Percentiles rank a stretch among this genome's conserved stretches.
phyloP scores from a whole-genome alignment of 1,284 basidiomycete species.

The Taiwanofungus camphoratus region DNA sequence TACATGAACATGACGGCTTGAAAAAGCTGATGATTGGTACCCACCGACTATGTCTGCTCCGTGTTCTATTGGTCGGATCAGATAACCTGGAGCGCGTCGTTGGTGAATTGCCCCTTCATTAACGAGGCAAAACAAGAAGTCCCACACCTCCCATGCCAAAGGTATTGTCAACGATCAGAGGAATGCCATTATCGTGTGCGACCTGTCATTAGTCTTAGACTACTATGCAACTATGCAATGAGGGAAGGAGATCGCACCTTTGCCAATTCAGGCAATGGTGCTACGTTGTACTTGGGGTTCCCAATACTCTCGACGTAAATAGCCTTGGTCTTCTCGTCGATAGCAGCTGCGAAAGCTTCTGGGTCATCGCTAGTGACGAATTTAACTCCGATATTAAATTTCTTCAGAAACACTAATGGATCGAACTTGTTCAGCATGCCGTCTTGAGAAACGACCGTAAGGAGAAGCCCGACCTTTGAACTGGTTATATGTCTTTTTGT shows the following conservation, averaged over 20 bases:
- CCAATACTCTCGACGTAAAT: constrained; percentile 82
- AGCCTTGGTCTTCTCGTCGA: constrained; percentile 74
- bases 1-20: not conserved
- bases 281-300: constrained; percentile 79
- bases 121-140: not conserved
- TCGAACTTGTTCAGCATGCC: not conserved
- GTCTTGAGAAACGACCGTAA: not conserved
- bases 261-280: constrained; percentile 68
- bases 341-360: constrained; percentile 64
- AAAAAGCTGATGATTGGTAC: constrained; percentile 15
- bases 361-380: constrained; percentile 65
- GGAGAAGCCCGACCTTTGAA: constrained; percentile 63
- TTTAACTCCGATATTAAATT: constrained; percentile 74
- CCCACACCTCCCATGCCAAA: constrained; percentile 78
- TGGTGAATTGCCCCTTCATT: not conserved
- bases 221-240: constrained; percentile 9
- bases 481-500: constrained; percentile 73
- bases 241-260: constrained; percentile 48
- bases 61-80: constrained; percentile 68
- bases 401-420: constrained; percentile 63
- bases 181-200: constrained; percentile 73
- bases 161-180: constrained; percentile 86
- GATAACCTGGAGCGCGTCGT: constrained; percentile 44
- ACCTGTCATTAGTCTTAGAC: constrained; percentile 17
- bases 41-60: constrained; percentile 75